Percentiles rank a stretch among this genome's conserved stretches.
Evolutionary conservation across 345 rosid genomes (phyloP).

Genomic region (Kandelia obovata): DNA sequence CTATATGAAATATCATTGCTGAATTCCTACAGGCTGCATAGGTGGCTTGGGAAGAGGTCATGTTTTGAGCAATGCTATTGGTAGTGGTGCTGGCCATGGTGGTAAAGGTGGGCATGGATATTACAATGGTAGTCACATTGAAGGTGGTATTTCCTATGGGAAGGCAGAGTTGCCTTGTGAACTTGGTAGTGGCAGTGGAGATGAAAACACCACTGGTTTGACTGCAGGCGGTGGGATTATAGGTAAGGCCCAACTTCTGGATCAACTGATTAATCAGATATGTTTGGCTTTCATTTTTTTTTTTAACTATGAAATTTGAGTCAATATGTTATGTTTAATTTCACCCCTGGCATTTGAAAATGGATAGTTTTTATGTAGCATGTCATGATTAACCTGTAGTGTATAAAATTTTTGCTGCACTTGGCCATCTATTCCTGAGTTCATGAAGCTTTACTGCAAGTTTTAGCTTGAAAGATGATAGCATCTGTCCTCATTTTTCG

Average conservation of each 20-base stretch:
- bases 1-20: slow-evolving; percentile 6
- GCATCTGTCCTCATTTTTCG: slow-evolving; percentile 5
- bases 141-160: slow-evolving; percentile 89
- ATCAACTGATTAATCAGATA: background rate
- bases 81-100: slow-evolving; percentile 99
- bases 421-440: background rate
- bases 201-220: slow-evolving; percentile 48
- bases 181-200: slow-evolving; percentile 99
- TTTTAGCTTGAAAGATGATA: slow-evolving; percentile 8
- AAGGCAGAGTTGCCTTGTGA: slow-evolving; percentile 84
- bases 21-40: slow-evolving; percentile 66
- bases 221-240: slow-evolving; percentile 94
- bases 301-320: background rate
- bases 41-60: slow-evolving; percentile 90
- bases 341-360: background rate
- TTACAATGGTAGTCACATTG: slow-evolving; percentile 52
- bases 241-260: slow-evolving; percentile 45
- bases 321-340: background rate
- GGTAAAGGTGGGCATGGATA: slow-evolving; percentile 88
- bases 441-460: background rate
- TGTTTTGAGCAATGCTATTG: slow-evolving; percentile 58
- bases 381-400: background rate
- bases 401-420: background rate
- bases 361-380: background rate
- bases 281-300: background rate